Base-by-base conservation (phyloP, 140 eudicot species). In the Oenanthe javanica region DNA sequence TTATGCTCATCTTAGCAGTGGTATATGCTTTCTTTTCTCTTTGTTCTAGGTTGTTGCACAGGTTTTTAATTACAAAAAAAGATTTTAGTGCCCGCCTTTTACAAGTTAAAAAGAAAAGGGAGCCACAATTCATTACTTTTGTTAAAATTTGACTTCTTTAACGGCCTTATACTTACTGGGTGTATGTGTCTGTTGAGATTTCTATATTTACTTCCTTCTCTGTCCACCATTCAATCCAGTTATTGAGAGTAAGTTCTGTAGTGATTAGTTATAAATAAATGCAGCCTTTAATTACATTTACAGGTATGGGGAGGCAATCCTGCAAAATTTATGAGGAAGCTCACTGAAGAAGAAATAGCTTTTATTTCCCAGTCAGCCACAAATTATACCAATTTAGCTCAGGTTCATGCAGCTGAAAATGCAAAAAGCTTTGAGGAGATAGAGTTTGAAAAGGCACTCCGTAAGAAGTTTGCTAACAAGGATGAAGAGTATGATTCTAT, bases 231-330 rank as follows among this genome's bases (percentile, higher is more conserved):
- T 27, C 13, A 66, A 25, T 66, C 3, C 31, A 43, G 77, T 43
- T 38, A 45, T 45, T 21, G 23, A 73, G 36, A 25, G 18, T 21
- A 45, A n/a, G 77, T 21, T 45, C 19, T 48, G 54, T 50, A 50
- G 31, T 50, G 21, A 19, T 49, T 57, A 52, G 23, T 77, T 18
- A 5, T 16, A 77, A 40, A 73, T 45, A 46, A 19, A 42, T 73
- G 49, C 19, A 19, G 46, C 61, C 50, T 46, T 79, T 52, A 15
- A 71, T 23, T 50, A 40, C 43, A 40, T 40, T 40, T 40, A 52
- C 83, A 94, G 98, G 95, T 94, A 14, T 95, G 99, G 99, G 99
- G 93, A 88, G 99, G 99, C 51, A 95, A 92, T 81, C 99, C 99
- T 12, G 97, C 99, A 43, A 95, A 87, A 80, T 92, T 92, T 84